These are phyloP conservation scores for Globisporangium takayamanum DNA, from an alignment of 352 stramenopile genomes.

Conservation along the genomic window DNA sequence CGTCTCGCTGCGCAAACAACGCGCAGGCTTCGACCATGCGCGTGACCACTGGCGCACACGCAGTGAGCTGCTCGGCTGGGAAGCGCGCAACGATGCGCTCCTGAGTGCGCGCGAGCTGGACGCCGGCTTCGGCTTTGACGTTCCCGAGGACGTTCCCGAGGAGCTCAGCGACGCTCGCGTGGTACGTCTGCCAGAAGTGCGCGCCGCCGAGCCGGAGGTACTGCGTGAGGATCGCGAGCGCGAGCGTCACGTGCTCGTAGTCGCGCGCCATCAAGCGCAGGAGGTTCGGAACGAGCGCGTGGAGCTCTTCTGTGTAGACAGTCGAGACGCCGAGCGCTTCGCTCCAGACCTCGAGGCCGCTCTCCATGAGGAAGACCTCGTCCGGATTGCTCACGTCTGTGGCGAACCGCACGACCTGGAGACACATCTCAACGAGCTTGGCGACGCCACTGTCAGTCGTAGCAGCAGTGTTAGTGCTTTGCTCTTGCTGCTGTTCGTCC, in stretches of 20 bases:
- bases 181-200: constrained; percentile 70
- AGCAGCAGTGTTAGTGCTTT: background rate
- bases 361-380: constrained; percentile 84
- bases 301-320: constrained; percentile 60
- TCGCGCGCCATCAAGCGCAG: constrained; percentile 68
- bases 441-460: constrained; percentile 17
- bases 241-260: constrained; percentile 68
- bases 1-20: constrained; percentile 29
- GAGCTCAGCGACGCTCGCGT: constrained; percentile 29
- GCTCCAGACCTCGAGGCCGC: constrained; percentile 65
- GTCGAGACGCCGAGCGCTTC: constrained; percentile 40
- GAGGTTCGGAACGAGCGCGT: constrained; percentile 57
- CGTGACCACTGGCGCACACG: constrained; percentile 26
- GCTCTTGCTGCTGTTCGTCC: constrained; percentile 17
- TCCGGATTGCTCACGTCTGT: constrained; percentile 78
- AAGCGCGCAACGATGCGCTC: constrained; percentile 36
- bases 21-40: constrained; percentile 43
- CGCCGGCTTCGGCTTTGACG: constrained; percentile 61
- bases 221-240: constrained; percentile 46
- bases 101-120: constrained; percentile 42
- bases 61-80: constrained; percentile 32
- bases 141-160: constrained; percentile 49
- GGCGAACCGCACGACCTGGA: constrained; percentile 62
- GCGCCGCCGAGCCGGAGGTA: constrained; percentile 50
- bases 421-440: constrained; percentile 55